phyloP scores from a whole-genome alignment of 164 flowering plant genomes.

The Saururus chinensis region DNA sequence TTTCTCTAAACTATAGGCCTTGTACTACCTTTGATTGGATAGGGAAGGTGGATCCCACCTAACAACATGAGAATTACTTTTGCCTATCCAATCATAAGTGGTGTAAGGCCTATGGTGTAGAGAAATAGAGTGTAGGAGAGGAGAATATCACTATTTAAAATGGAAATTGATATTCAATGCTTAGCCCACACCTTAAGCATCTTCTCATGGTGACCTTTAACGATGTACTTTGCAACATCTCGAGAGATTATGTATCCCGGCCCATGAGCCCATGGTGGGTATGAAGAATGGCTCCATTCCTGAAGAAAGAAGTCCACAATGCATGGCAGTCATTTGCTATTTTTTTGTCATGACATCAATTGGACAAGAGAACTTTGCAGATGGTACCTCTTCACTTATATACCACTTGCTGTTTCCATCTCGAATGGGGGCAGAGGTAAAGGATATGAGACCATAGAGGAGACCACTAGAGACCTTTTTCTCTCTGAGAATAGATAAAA shows the following conservation, averaged over 20 bases:
- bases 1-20: no score
- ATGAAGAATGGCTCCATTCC: slow-evolving; percentile 74
- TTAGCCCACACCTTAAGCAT: slow-evolving; percentile 38
- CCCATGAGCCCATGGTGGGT: slow-evolving; percentile 98
- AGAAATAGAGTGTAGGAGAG: no score
- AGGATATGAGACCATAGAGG: slow-evolving; percentile 68
- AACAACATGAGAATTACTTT: no score
- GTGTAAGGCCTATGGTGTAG: no score
- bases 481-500: slow-evolving; percentile 50
- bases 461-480: slow-evolving; percentile 44
- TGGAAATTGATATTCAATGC: neutral
- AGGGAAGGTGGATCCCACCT: no score
- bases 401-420: slow-evolving; percentile 80
- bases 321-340: neutral
- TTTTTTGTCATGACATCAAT: neutral
- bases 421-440: slow-evolving; percentile 58
- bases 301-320: slow-evolving; percentile 15
- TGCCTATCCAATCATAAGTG: no score
- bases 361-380: neutral
- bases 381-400: slow-evolving; percentile 59
- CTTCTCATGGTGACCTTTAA: slow-evolving; percentile 46
- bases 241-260: slow-evolving; percentile 80
- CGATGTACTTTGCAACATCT: slow-evolving; percentile 76
- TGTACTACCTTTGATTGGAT: no score
- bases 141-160: no score